Conservation (phyloP, 306 rosid species). For the Cucurbita argyrosperma region DNA sequence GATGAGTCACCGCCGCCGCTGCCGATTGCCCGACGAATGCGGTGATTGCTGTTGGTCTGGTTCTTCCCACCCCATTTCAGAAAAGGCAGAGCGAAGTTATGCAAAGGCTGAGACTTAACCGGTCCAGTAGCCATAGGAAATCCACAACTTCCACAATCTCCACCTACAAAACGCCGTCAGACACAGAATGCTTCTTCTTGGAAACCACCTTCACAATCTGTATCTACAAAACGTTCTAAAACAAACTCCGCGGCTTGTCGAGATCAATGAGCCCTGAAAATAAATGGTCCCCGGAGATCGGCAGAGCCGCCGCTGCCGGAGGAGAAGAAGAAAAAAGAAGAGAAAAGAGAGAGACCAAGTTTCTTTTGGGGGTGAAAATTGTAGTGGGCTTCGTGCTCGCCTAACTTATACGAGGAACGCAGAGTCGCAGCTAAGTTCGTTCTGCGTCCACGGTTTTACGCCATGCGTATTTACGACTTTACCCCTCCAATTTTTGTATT, state of each 20-base stretch:
- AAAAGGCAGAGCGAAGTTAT: conserved; percentile 68
- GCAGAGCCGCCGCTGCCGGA: neutral
- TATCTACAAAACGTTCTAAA: neutral
- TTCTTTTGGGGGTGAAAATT: neutral
- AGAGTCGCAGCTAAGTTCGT: neutral
- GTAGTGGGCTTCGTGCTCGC: neutral
- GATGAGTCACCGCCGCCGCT: conserved; percentile 32
- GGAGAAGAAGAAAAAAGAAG: neutral
- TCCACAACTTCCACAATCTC: neutral
- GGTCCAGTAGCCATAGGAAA: conserved; percentile 71
- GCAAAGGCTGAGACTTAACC: conserved; percentile 72
- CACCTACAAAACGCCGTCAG: neutral
- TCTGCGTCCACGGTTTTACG: conserved; percentile 8
- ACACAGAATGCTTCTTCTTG: neutral
- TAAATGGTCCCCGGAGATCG: neutral
- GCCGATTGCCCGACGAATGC: conserved; percentile 38
- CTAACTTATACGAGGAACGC: neutral
- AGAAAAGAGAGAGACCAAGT: neutral
- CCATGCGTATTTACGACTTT: neutral
- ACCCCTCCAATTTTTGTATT: neutral
- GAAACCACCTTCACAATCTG: neutral
- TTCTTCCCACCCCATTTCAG: conserved; percentile 80
- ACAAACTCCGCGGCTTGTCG: neutral
- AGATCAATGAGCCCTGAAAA: neutral
- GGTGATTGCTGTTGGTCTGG: conserved; percentile 36